A percentile compares a stretch with the other conserved stretches of the same genome.
These are phyloP conservation scores for Adiantum capillusveneris DNA, from an alignment of 75 land plant genomes.

Conservation along the genomic window DNA sequence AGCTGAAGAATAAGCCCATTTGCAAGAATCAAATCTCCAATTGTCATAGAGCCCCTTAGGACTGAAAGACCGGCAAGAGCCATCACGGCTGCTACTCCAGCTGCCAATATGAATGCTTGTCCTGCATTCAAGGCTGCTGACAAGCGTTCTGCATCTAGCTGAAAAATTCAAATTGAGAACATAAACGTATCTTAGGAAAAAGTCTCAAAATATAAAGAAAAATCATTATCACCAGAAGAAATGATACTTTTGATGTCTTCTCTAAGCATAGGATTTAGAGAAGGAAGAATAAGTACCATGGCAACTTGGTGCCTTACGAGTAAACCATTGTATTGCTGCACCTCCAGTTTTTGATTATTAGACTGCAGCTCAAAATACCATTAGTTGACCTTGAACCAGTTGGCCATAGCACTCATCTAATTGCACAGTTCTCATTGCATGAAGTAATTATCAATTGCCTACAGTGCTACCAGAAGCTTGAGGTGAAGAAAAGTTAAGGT, in stretches of 20 bases:
- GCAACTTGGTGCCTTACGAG: slow-evolving; percentile 30
- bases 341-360: slow-evolving; percentile 37
- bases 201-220: no score
- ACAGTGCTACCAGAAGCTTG: no score
- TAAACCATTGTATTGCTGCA: slow-evolving; percentile 25
- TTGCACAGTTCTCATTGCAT: neutral
- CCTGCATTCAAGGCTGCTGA: slow-evolving; percentile 40
- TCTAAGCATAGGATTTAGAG: no score
- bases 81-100: slow-evolving; percentile 36
- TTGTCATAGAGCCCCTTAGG: slow-evolving; percentile 18
- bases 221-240: no score
- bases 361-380: slow-evolving; percentile 18
- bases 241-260: no score
- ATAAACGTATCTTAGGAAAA: no score
- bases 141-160: slow-evolving; percentile 34
- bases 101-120: slow-evolving; percentile 29
- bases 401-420: neutral
- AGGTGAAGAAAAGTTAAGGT: no score
- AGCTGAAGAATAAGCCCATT: slow-evolving; percentile 43
- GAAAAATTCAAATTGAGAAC: slow-evolving; percentile 5
- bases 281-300: no score
- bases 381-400: neutral
- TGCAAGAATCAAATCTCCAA: slow-evolving; percentile 35
- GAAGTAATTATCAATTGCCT: neutral
- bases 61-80: slow-evolving; percentile 27